A percentile compares a stretch with the other conserved stretches of the same genome.
phyloP scores from a whole-genome alignment of 345 rosid species.

The Melastoma malabathricum region DNA sequence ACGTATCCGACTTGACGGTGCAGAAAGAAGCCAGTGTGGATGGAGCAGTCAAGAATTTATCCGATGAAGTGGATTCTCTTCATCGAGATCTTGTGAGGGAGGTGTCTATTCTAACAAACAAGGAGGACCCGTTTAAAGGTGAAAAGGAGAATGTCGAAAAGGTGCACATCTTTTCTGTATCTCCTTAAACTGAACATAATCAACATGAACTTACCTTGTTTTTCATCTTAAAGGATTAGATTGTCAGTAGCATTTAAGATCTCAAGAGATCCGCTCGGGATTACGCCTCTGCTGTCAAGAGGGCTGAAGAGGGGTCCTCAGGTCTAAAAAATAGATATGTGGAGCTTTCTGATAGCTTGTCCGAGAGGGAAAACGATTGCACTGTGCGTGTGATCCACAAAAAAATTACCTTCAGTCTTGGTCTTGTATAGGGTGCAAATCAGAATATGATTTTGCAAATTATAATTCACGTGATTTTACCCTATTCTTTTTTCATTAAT shows the following conservation, averaged over 20 bases:
- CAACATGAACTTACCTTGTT: slow-evolving; percentile 1
- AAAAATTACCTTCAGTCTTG: too few species aligned
- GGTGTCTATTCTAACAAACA: slow-evolving; percentile 54
- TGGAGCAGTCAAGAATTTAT: slow-evolving; percentile 62
- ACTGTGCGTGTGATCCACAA: slow-evolving; percentile 32
- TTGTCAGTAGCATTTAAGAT: slow-evolving; percentile 58
- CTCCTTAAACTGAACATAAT: neutral
- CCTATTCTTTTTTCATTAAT: neutral
- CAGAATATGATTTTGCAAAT: too few species aligned
- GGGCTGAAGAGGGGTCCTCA: slow-evolving; percentile 76
- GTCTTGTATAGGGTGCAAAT: too few species aligned
- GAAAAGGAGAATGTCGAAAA: slow-evolving; percentile 66
- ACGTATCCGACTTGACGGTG: slow-evolving; percentile 42
- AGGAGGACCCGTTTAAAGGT: slow-evolving; percentile 60
- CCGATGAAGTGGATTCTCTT: slow-evolving; percentile 62
- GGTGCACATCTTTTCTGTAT: slow-evolving; percentile 27
- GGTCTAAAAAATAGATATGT: slow-evolving; percentile 52
- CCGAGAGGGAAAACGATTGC: slow-evolving; percentile 71
- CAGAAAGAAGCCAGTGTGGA: slow-evolving; percentile 91
- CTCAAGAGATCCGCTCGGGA: slow-evolving; percentile 61
- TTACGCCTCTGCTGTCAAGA: slow-evolving; percentile 54
- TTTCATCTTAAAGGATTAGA: slow-evolving; percentile 28
- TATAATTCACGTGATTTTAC: too few species aligned
- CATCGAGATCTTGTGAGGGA: slow-evolving; percentile 64
- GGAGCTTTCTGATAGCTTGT: slow-evolving; percentile 62